Evolutionary conservation across 2,329 filamentous ascomycete species (phyloP).

Genomic region (Coniochaeta sp.): DNA sequence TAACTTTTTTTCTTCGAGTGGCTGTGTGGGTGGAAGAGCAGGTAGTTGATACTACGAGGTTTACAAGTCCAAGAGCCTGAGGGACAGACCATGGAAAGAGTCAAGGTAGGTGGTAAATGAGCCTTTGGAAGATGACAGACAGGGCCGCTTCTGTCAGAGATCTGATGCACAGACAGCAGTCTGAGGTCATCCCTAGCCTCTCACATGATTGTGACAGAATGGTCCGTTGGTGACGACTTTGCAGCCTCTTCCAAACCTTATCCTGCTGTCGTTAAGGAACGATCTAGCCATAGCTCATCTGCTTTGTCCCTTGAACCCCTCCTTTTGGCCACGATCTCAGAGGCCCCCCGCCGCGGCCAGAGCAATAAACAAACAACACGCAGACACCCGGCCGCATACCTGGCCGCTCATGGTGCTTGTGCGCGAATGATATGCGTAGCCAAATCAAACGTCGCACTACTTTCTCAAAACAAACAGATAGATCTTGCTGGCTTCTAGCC

Average conservation of each 20-base stretch:
- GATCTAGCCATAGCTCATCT: background rate
- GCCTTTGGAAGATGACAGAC: too few species aligned
- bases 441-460: background rate
- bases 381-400: background rate
- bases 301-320: background rate
- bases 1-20: background rate
- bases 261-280: background rate
- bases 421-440: background rate
- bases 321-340: background rate
- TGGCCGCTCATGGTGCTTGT: background rate
- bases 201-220: slow-evolving; percentile 1
- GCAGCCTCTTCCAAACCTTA: background rate
- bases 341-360: background rate
- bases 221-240: background rate
- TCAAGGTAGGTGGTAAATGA: too few species aligned
- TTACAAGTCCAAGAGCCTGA: too few species aligned
- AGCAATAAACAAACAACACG: background rate
- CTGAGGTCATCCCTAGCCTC: background rate
- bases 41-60: background rate
- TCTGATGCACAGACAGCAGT: background rate
- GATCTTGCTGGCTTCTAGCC: background rate
- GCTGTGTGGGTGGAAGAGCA: background rate
- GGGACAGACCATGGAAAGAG: too few species aligned
- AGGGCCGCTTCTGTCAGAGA: too few species aligned
- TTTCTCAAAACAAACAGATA: background rate